Conservation (phyloP, 2,329 filamentous ascomycete genomes). For the Byssoonygena ceratinophila region DNA sequence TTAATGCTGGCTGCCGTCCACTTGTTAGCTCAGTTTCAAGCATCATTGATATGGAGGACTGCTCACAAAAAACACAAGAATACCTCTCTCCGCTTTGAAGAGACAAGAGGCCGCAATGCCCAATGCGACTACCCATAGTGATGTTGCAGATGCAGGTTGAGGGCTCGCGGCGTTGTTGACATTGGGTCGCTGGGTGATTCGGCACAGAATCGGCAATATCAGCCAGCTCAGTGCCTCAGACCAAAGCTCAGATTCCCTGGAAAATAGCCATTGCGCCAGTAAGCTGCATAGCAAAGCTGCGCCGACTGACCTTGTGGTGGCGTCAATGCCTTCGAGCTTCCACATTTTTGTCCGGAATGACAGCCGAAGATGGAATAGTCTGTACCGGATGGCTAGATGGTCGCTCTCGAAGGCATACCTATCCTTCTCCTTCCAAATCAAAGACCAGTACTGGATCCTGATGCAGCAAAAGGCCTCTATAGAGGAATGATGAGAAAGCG, state of each 20-base stretch:
- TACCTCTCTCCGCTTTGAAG: constrained; percentile 8
- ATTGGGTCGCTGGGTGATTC: not conserved
- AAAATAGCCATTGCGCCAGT: not conserved
- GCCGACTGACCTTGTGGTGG: constrained; percentile 3
- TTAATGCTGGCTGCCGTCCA: constrained; percentile 23
- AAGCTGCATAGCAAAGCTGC: constrained; percentile 2
- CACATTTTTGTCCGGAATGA: no score
- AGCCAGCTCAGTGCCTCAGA: constrained; percentile 10
- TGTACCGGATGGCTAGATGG: no score
- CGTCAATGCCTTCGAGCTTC: not conserved
- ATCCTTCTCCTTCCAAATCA: no score
- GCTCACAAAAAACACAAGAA: constrained; percentile 11
- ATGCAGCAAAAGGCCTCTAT: no score
- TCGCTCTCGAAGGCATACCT: no score
- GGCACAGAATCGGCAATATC: constrained; percentile 4
- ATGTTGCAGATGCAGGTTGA: not conserved
- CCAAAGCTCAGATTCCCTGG: constrained; percentile 5
- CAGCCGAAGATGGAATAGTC: no score
- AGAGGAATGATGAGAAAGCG: no score
- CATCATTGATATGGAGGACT: not conserved
- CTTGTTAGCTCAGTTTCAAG: not conserved
- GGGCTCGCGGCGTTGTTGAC: not conserved
- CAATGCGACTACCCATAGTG: constrained; percentile 8
- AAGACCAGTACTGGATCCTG: no score
- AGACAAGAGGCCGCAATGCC: constrained; percentile 3